Percentiles rank a stretch among this genome's conserved stretches.
Conservation (phyloP, 2,329 filamentous ascomycete genomes). For the Calonectria montana region DNA sequence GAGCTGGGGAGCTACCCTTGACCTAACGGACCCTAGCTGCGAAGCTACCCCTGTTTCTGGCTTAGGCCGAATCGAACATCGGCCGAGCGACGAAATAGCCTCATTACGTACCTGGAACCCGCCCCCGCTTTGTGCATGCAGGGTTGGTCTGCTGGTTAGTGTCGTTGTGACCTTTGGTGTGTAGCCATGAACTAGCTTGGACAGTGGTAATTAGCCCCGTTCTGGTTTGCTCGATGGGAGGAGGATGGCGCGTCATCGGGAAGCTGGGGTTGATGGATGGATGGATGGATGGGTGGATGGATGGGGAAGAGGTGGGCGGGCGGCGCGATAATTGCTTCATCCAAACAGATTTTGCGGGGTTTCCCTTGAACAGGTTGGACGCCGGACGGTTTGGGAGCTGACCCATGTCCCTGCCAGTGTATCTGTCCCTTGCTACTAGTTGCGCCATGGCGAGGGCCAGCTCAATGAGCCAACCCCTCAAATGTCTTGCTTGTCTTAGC, state of each 20-base stretch:
- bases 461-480: conserved; percentile 11
- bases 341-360: conserved; percentile 20
- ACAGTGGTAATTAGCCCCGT: conserved; percentile 29
- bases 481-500: conserved; percentile 21
- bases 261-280: background rate
- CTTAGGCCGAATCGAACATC: conserved; percentile 22
- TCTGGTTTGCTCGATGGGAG: conserved; percentile 35
- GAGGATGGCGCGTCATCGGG: conserved; percentile 5
- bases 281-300: no score
- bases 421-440: conserved; percentile 3
- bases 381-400: conserved; percentile 9
- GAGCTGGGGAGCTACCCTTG: conserved; percentile 14
- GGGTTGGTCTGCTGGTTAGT: conserved; percentile 4
- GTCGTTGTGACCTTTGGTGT: background rate
- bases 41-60: conserved; percentile 22
- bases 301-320: background rate
- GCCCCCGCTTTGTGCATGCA: conserved; percentile 7
- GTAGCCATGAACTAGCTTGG: conserved; percentile 7
- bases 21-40: conserved; percentile 7
- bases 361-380: conserved; percentile 15
- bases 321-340: conserved; percentile 10
- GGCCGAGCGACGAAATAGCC: conserved; percentile 23
- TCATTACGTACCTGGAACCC: conserved; percentile 34
- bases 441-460: background rate
- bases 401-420: conserved; percentile 5